phyloP scores from a whole-genome alignment of 805 yeast species.

The Nakazawaea molendinolei region DNA sequence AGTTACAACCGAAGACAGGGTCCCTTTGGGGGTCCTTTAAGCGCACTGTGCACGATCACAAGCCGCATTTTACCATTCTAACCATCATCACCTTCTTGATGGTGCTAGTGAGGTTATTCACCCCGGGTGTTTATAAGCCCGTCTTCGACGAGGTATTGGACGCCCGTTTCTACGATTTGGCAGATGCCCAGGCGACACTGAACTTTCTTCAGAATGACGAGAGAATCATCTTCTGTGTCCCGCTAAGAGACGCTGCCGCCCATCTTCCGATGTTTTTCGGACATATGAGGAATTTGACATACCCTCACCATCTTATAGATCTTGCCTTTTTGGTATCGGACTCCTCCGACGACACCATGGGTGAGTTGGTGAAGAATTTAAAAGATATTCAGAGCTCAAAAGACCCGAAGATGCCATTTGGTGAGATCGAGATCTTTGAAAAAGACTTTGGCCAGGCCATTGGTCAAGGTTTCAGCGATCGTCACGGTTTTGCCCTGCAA shows the following conservation, averaged over 20 bases:
- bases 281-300: constrained; percentile 49
- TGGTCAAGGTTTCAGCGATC: constrained; percentile 87
- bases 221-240: constrained; percentile 49
- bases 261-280: constrained; percentile 57
- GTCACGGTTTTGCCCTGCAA: constrained; percentile 95
- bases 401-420: constrained; percentile 60
- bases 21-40: too few species aligned
- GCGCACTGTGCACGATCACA: background rate
- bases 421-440: constrained; percentile 80
- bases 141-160: constrained; percentile 10
- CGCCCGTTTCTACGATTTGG: constrained; percentile 31
- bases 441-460: constrained; percentile 91
- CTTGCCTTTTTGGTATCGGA: constrained; percentile 83
- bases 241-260: constrained; percentile 52
- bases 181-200: constrained; percentile 32
- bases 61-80: background rate
- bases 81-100: constrained; percentile 2
- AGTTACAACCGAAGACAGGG: too few species aligned
- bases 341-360: constrained; percentile 83
- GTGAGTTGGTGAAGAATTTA: constrained; percentile 50
- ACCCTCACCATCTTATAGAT: constrained; percentile 51
- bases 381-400: constrained; percentile 58
- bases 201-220: constrained; percentile 51
- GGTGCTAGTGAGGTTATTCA: constrained; percentile 4
- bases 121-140: constrained; percentile 7